Conservation (phyloP, 495 filamentous ascomycete genomes). For the Podospora comata region DNA sequence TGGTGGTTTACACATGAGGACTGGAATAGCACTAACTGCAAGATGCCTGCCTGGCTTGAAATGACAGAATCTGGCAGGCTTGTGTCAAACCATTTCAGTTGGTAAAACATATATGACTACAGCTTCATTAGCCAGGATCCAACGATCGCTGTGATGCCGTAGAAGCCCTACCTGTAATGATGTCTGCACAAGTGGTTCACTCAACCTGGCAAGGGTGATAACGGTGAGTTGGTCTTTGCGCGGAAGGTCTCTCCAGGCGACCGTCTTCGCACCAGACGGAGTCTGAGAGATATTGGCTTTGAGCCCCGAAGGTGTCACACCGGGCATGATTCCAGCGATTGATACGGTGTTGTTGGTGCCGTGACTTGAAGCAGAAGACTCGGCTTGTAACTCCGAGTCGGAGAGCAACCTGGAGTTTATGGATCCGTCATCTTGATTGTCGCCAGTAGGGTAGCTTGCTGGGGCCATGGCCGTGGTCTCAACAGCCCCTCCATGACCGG, state of each 20-base stretch:
- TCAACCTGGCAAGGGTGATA: slow-evolving; percentile 68
- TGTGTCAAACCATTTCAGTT: slow-evolving; percentile 67
- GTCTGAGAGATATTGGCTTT: not conserved
- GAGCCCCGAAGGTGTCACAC: not conserved
- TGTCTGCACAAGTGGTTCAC: slow-evolving; percentile 76
- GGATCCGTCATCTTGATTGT: not conserved
- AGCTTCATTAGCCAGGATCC: slow-evolving; percentile 13
- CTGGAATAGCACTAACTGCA: slow-evolving; percentile 44
- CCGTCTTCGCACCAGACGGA: slow-evolving; percentile 30
- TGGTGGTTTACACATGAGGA: not conserved
- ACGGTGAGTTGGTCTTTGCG: slow-evolving; percentile 72
- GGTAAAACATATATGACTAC: slow-evolving; percentile 72
- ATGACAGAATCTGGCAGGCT: slow-evolving; percentile 65
- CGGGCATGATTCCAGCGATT: not conserved
- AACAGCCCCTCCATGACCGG: not conserved
- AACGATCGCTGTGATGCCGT: not conserved
- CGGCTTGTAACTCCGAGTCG: too few species aligned
- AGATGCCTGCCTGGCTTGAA: slow-evolving; percentile 71
- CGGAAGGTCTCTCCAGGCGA: slow-evolving; percentile 68
- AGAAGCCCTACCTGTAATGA: slow-evolving; percentile 53
- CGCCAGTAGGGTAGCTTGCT: not conserved
- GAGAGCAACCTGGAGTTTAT: not conserved
- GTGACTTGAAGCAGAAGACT: not conserved
- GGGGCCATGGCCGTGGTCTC: not conserved
- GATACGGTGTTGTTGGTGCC: not conserved